Evolutionary conservation across 2,329 filamentous ascomycete species (phyloP).

Genomic region (Lizonia empirigonia): DNA sequence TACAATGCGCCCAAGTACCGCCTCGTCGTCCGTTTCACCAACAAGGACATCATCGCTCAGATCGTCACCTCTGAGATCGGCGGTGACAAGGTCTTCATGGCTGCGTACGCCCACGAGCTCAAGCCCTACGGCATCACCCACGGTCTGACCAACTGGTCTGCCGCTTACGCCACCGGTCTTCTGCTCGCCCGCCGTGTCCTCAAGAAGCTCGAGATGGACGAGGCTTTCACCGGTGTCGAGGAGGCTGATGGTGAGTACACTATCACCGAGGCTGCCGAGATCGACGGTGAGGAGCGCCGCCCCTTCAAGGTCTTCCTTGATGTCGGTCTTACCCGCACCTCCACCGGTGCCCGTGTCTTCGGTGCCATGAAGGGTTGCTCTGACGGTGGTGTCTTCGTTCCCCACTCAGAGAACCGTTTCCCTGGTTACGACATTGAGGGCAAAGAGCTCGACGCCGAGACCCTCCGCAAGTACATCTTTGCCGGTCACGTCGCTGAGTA

Average conservation of each 20-base stretch:
- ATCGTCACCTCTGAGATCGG: slow-evolving; percentile 95
- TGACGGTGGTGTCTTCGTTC: slow-evolving; percentile 94
- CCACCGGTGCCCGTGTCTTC: slow-evolving; percentile 98
- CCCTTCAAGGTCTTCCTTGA: slow-evolving; percentile 99
- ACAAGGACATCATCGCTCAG: slow-evolving; percentile 99
- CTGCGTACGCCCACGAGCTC: slow-evolving; percentile 80
- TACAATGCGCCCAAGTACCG: slow-evolving; percentile 99
- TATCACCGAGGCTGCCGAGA: slow-evolving; percentile 92
- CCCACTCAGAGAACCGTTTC: slow-evolving; percentile 99
- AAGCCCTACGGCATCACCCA: slow-evolving; percentile 96
- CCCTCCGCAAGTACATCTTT: slow-evolving; percentile 99
- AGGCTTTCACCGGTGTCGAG: slow-evolving; percentile 93
- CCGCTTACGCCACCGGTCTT: slow-evolving; percentile 95
- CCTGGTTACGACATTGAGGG: slow-evolving; percentile 95
- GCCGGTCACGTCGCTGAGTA: slow-evolving; percentile 98
- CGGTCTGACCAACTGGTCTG: slow-evolving; percentile 99
- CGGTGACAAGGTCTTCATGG: slow-evolving; percentile 91
- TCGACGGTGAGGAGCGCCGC: slow-evolving; percentile 85
- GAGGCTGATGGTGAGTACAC: slow-evolving; percentile 96
- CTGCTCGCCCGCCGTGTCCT: slow-evolving; percentile 95
- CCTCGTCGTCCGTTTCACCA: slow-evolving; percentile 98
- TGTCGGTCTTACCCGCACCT: slow-evolving; percentile 95
- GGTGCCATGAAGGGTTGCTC: slow-evolving; percentile 99
- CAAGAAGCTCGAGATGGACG: slow-evolving; percentile 94
- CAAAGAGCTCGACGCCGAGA: slow-evolving; percentile 97